Percentiles rank a stretch among this genome's conserved stretches.
These are phyloP conservation scores for Curvularia eragrostidis DNA, from an alignment of 2,329 filamentous ascomycete species.

Conservation along the genomic window DNA sequence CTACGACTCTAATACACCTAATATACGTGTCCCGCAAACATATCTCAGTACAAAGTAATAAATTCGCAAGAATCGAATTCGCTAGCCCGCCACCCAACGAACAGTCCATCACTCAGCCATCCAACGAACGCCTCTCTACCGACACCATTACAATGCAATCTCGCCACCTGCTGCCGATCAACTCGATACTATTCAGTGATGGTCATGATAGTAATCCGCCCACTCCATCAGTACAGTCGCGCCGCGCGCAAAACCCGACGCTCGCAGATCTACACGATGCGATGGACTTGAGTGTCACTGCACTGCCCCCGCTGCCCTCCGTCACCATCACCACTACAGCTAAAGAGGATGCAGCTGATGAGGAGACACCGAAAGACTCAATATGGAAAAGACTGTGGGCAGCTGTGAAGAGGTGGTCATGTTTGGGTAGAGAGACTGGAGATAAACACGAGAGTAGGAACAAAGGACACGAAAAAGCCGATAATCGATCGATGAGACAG, in stretches of 20 bases:
- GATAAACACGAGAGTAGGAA: background rate
- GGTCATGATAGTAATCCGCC: background rate
- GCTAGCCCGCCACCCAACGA: background rate
- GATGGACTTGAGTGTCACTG: conserved; percentile 19
- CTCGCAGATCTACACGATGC: conserved; percentile 18
- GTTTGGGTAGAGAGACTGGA: background rate
- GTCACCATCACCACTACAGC: background rate
- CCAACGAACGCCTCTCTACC: background rate
- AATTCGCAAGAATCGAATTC: background rate
- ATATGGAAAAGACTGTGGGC: conserved; percentile 2
- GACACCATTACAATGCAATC: conserved; percentile 6
- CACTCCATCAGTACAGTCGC: background rate
- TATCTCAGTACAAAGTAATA: background rate
- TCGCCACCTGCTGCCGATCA: conserved; percentile 20
- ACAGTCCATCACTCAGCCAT: background rate
- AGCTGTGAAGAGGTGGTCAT: background rate
- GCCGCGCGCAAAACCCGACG: background rate
- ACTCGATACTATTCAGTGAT: conserved; percentile 15
- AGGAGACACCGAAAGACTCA: background rate
- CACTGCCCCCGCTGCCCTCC: conserved; percentile 9
- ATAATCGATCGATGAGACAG: background rate
- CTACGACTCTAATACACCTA: background rate
- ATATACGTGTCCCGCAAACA: background rate
- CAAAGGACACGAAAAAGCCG: background rate
- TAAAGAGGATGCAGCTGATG: too few relatives aligned